phyloP scores from a whole-genome alignment of 805 yeast genomes.

The Ogataea pini region DNA sequence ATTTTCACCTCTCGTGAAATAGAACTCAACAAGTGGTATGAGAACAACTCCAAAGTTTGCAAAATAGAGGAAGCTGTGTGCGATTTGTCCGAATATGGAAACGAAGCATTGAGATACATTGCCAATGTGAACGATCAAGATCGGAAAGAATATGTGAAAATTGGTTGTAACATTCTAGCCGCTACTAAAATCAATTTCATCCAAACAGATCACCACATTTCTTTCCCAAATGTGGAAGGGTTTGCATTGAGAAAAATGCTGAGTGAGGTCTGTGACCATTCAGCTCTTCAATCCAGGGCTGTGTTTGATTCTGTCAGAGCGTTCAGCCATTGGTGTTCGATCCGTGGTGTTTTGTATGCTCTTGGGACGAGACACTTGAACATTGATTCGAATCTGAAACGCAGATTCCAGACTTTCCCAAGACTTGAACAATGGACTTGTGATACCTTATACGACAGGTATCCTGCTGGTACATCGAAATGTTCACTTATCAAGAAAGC shows the following conservation, averaged over 20 bases:
- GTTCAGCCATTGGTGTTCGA: slow-evolving; percentile 57
- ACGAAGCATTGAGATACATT: slow-evolving; percentile 39
- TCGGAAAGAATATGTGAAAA: slow-evolving; percentile 36
- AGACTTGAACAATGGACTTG: slow-evolving; percentile 42
- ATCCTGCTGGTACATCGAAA: slow-evolving; percentile 56
- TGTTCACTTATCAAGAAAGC: slow-evolving; percentile 44
- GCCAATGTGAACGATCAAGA: slow-evolving; percentile 28
- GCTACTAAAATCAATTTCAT: slow-evolving; percentile 52
- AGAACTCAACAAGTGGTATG: slow-evolving; percentile 52
- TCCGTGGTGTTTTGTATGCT: slow-evolving; percentile 46
- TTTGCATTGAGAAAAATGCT: slow-evolving; percentile 42
- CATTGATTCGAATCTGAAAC: slow-evolving; percentile 33
- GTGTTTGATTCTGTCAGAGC: slow-evolving; percentile 50
- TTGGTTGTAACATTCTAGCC: slow-evolving; percentile 45
- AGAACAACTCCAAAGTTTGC: slow-evolving; percentile 45
- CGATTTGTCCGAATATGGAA: slow-evolving; percentile 31
- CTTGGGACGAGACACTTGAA: slow-evolving; percentile 42
- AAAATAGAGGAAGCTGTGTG: slow-evolving; percentile 37
- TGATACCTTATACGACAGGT: slow-evolving; percentile 43
- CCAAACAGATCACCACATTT: slow-evolving; percentile 57
- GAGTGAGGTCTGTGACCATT: slow-evolving; percentile 38
- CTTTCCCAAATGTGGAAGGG: slow-evolving; percentile 49
- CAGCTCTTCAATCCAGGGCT: slow-evolving; percentile 39
- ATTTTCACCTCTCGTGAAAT: slow-evolving; percentile 51
- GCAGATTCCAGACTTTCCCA: slow-evolving; percentile 43